Conservation (phyloP, 352 stramenopile genomes). For the Phytopythium boreale region DNA sequence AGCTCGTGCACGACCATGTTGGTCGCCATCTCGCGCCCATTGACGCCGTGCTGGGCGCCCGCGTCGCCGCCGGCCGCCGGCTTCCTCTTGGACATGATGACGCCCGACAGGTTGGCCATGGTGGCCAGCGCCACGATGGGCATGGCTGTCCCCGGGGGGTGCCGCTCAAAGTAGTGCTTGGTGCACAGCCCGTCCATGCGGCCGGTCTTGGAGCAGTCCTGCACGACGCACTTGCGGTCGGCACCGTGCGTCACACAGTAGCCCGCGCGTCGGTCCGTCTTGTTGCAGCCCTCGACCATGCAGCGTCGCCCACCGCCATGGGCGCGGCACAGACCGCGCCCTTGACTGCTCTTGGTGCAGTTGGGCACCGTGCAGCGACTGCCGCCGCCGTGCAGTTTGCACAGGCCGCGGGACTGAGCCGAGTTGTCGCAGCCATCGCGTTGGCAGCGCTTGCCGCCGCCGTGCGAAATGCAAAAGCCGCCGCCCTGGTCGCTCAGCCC, state of each 20-base stretch:
- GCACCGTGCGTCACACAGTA: constrained; percentile 82
- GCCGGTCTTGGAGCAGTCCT: constrained; percentile 80
- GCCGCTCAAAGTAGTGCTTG: constrained; percentile 83
- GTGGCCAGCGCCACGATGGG: not conserved
- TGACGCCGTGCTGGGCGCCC: not conserved
- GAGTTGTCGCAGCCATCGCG: constrained; percentile 77
- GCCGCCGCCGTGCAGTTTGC: constrained; percentile 78
- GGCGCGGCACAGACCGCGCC: constrained; percentile 73
- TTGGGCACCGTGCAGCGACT: constrained; percentile 76
- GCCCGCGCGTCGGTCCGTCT: constrained; percentile 71
- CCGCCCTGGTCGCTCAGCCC: constrained; percentile 76
- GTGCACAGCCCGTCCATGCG: constrained; percentile 82
- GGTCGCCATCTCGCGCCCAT: not conserved
- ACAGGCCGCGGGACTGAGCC: constrained; percentile 76
- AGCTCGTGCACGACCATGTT: constrained; percentile 2
- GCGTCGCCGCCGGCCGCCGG: not conserved
- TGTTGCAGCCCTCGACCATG: constrained; percentile 84
- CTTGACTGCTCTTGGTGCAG: constrained; percentile 87
- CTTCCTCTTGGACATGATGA: constrained; percentile 5
- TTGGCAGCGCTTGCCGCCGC: constrained; percentile 79
- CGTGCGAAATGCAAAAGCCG: constrained; percentile 81
- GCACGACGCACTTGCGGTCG: constrained; percentile 77
- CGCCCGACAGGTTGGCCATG: constrained; percentile 8
- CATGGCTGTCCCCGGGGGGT: constrained; percentile 30
- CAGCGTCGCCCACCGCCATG: constrained; percentile 82